Evolutionary conservation across 1,284 basidiomycete species (phyloP).

Genomic region (Apiotrichum gracile): DNA sequence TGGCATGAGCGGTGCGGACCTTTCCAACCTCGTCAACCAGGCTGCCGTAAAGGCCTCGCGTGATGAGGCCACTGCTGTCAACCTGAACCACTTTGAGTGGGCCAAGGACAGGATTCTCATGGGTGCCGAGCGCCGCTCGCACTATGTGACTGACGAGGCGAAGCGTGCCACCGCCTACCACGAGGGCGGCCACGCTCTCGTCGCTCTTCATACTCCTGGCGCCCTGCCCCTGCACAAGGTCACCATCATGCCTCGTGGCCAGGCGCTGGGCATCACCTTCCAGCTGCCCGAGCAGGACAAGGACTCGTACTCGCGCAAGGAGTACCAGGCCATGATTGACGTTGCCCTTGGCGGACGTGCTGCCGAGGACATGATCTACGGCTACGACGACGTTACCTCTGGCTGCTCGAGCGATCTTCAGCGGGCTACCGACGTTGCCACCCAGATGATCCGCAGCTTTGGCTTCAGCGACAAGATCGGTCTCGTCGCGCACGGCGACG

Average conservation of each 20-base stretch:
- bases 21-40: slow-evolving; percentile 84
- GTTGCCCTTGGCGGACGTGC: slow-evolving; percentile 88
- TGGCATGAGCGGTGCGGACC: slow-evolving; percentile 62
- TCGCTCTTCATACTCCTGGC: slow-evolving; percentile 83
- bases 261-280: slow-evolving; percentile 81
- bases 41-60: slow-evolving; percentile 89
- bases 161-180: slow-evolving; percentile 90
- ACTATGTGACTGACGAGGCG: slow-evolving; percentile 74
- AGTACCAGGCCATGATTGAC: slow-evolving; percentile 59
- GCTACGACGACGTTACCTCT: slow-evolving; percentile 76
- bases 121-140: slow-evolving; percentile 86
- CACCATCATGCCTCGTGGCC: slow-evolving; percentile 88
- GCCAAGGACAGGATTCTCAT: slow-evolving; percentile 90
- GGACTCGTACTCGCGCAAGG: slow-evolving; percentile 43
- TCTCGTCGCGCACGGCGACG: slow-evolving; percentile 66
- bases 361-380: slow-evolving; percentile 88
- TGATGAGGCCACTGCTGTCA: slow-evolving; percentile 66
- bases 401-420: slow-evolving; percentile 84
- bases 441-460: slow-evolving; percentile 74
- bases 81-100: slow-evolving; percentile 85
- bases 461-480: slow-evolving; percentile 82
- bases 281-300: slow-evolving; percentile 76
- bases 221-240: slow-evolving; percentile 94
- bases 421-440: slow-evolving; percentile 70
- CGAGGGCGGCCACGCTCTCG: slow-evolving; percentile 89